A percentile compares a stretch with the other conserved stretches of the same genome.
Evolutionary conservation across 1,284 basidiomycete species (phyloP).

Genomic region (Volvariella volvacea): DNA sequence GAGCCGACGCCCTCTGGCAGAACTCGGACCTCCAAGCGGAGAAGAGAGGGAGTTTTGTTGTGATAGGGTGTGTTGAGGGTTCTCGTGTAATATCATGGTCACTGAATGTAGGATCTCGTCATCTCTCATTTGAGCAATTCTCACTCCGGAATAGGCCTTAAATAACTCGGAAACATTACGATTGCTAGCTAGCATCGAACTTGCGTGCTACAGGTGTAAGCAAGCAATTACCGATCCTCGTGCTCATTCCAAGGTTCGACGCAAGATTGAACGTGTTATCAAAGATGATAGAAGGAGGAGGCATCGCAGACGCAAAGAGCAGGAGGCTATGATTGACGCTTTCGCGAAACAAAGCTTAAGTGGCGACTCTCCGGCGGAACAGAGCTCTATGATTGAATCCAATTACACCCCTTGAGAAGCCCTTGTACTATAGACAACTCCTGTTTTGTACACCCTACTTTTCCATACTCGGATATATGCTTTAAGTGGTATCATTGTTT

Average conservation of each 20-base stretch:
- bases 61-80: conserved; percentile 68
- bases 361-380: conserved; percentile 19
- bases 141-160: conserved; percentile 45
- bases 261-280: conserved; percentile 67
- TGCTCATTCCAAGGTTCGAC: conserved; percentile 51
- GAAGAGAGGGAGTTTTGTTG: conserved; percentile 78
- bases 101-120: conserved; percentile 49
- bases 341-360: conserved; percentile 58
- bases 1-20: conserved; percentile 25
- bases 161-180: conserved; percentile 76
- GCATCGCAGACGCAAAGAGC: conserved; percentile 73
- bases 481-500: too few relatives aligned
- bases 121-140: neutral
- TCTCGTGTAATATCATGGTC: conserved; percentile 76
- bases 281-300: conserved; percentile 74
- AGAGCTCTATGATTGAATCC: conserved; percentile 1
- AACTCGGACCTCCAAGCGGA: conserved; percentile 70
- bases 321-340: conserved; percentile 70
- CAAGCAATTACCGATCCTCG: conserved; percentile 58
- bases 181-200: conserved; percentile 71
- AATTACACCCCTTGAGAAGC: neutral
- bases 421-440: neutral
- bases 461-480: neutral
- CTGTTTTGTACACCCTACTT: neutral
- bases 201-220: conserved; percentile 71